These are phyloP conservation scores for Neurospora intermedia DNA, from an alignment of 495 filamentous ascomycete genomes.

Conservation along the genomic window DNA sequence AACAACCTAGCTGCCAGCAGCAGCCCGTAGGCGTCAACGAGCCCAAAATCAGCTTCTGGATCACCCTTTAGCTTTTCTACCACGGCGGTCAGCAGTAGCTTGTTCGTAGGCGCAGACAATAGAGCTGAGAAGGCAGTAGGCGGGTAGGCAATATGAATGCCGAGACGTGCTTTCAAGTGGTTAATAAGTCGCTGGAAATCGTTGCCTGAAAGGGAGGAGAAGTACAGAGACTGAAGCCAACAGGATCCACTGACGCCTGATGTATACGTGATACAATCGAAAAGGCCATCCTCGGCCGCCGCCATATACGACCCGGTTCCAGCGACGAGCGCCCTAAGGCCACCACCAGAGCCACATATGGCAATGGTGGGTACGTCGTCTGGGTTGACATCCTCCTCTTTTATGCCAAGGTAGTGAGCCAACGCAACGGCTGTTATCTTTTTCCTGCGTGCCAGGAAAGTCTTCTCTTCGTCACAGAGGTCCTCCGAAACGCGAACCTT, in stretches of 20 bases:
- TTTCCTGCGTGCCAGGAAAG: constrained; percentile 55
- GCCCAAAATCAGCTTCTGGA: constrained; percentile 66
- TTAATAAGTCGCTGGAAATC: constrained; percentile 58
- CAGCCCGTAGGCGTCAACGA: constrained; percentile 88
- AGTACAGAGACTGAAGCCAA: constrained; percentile 85
- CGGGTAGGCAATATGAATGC: constrained; percentile 84
- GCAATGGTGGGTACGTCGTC: constrained; percentile 90
- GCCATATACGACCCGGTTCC: constrained; percentile 76
- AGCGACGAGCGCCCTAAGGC: constrained; percentile 79
- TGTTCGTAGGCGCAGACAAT: constrained; percentile 78
- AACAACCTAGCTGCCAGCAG: constrained; percentile 73
- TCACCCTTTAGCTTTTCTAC: constrained; percentile 86
- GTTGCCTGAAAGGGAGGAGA: constrained; percentile 64
- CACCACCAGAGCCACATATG: constrained; percentile 87
- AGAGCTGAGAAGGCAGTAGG: constrained; percentile 67
- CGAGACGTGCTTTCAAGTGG: constrained; percentile 76
- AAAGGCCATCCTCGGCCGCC: constrained; percentile 71
- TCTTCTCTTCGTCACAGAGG: constrained; percentile 76
- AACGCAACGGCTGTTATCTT: constrained; percentile 56
- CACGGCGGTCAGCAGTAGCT: constrained; percentile 75
- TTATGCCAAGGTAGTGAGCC: constrained; percentile 67
- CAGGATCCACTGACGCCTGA: constrained; percentile 92
- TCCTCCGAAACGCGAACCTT: constrained; percentile 67
- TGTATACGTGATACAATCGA: constrained; percentile 88
- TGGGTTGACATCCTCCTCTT: constrained; percentile 71